Base-by-base conservation (phyloP, 768 basidiomycete genomes). In the Vararia minispora region DNA sequence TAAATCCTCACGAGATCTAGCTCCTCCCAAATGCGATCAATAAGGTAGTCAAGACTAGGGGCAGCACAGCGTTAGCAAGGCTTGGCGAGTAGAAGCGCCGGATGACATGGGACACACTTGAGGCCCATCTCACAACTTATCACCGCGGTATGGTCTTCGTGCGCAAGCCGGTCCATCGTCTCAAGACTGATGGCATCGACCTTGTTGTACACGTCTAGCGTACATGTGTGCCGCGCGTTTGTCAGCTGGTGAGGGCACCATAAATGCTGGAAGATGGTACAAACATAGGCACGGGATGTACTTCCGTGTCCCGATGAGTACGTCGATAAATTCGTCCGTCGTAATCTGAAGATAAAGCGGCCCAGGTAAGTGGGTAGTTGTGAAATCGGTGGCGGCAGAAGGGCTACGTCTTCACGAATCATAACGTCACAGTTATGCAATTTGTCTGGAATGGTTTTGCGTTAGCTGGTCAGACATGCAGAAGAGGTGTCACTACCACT, bases 301-400 rank as follows among this genome's bases (percentile, higher is more conserved):
- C 69, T 97, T 97, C 50, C 94, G 74, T 6, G 84, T 92, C 16
- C 86, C 86, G 36, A 99, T 86, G 17, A 99, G 69, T n/a, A 97
- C 88, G 55, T 99, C 95, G 46, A 99, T 94, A 53, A 99, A 95
- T 56, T 98, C 89, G 55, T 97, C 94, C 4, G 81, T 84, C 6
- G 87, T 85, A 41, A 95, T 91, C 91, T 94, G 35, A 42, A 23
- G 33, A 41, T 22, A 34, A 36, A 28, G n/a, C n/a, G n/a, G n/a
- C n/a, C n/a, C n/a, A n/a, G n/a, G 35, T 37, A 43, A 41, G 31
- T 27, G 5, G 26, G 43, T 14, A 41, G 28, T 21, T 43, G 25
- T 35, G 26, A 35, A 42, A 21, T 31, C 22, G n/a, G 24, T 34
- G 44, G 39, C 30, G 13, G 32, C 22, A 37, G 36, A 17, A 28